phyloP scores from a whole-genome alignment of 225 moss, liverwort and hornwort species.

The Bryum argenteum region DNA sequence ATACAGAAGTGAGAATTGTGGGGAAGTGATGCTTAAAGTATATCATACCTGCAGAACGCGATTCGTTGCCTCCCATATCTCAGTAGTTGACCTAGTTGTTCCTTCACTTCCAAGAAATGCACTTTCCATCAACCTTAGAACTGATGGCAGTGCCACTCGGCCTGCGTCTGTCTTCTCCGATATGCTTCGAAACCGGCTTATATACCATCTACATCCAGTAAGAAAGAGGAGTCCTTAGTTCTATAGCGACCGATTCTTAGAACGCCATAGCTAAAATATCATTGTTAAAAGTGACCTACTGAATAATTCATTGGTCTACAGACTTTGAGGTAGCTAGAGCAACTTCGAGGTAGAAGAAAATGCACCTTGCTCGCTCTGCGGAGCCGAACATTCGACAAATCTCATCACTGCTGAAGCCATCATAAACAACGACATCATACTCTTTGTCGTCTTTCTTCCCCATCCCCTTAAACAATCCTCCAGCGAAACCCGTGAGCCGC shows the following conservation, averaged over 20 bases:
- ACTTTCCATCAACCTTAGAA: constrained; percentile 67
- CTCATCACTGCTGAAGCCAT: constrained; percentile 88
- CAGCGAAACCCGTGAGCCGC: constrained; percentile 72
- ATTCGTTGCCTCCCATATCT: constrained; percentile 82
- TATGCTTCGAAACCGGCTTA: constrained; percentile 76
- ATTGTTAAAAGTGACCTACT: too few species aligned
- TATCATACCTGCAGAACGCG: constrained; percentile 58
- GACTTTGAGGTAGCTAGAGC: neutral
- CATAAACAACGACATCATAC: constrained; percentile 88
- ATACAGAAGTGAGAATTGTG: too few species aligned
- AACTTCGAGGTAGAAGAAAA: neutral
- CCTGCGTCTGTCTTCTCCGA: constrained; percentile 98
- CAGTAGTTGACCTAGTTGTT: constrained; percentile 64
- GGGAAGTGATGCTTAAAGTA: neutral
- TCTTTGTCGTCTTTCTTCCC: constrained; percentile 48
- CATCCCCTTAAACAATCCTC: constrained; percentile 56
- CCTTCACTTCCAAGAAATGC: constrained; percentile 68
- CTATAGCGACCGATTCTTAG: neutral
- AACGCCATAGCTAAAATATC: neutral
- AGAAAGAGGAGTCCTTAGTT: neutral
- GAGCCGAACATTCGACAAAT: constrained; percentile 91
- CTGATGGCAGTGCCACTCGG: constrained; percentile 86
- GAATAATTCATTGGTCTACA: neutral
- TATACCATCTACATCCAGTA: constrained; percentile 73
- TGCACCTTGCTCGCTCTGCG: constrained; percentile 81